These are phyloP conservation scores for Candida succiphila DNA, from an alignment of 805 yeast genomes.

Conservation along the genomic window DNA sequence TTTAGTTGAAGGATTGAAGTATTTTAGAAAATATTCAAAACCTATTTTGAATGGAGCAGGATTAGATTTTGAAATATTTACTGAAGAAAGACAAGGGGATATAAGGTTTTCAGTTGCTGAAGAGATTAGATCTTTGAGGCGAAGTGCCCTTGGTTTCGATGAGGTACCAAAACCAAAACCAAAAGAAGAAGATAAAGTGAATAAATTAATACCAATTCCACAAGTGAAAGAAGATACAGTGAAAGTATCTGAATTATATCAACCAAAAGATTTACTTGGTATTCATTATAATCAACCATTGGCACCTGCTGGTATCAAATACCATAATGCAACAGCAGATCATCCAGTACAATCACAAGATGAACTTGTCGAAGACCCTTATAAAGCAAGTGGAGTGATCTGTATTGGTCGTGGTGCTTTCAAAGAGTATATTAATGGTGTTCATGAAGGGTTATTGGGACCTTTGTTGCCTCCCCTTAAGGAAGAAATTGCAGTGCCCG, in stretches of 20 bases:
- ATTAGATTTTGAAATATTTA: conserved; percentile 67
- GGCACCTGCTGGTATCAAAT: conserved; percentile 36
- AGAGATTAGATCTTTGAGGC: conserved; percentile 62
- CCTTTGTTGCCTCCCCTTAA: conserved; percentile 52
- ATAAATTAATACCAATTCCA: neutral
- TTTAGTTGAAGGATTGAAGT: conserved; percentile 59
- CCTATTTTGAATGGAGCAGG: conserved; percentile 82
- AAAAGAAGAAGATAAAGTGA: neutral
- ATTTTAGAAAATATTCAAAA: conserved; percentile 72
- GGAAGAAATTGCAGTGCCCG: conserved; percentile 19
- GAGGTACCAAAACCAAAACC: conserved; percentile 2
- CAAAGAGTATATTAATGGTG: conserved; percentile 82
- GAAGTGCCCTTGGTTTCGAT: conserved; percentile 23
- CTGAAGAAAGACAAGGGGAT: conserved; percentile 82
- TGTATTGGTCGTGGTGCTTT: conserved; percentile 94
- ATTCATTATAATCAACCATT: conserved; percentile 24
- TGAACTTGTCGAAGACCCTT: conserved; percentile 31
- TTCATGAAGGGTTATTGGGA: conserved; percentile 92
- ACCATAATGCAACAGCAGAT: conserved; percentile 12
- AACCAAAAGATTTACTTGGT: conserved; percentile 45
- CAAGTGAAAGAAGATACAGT: conserved; percentile 10
- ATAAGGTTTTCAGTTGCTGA: conserved; percentile 77
- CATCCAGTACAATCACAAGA: conserved; percentile 31
- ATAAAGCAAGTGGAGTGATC: conserved; percentile 71
- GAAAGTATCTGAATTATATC: conserved; percentile 26